phyloP scores from a whole-genome alignment of 192 early-diverging fungal genomes.

The Backusella sp. region DNA sequence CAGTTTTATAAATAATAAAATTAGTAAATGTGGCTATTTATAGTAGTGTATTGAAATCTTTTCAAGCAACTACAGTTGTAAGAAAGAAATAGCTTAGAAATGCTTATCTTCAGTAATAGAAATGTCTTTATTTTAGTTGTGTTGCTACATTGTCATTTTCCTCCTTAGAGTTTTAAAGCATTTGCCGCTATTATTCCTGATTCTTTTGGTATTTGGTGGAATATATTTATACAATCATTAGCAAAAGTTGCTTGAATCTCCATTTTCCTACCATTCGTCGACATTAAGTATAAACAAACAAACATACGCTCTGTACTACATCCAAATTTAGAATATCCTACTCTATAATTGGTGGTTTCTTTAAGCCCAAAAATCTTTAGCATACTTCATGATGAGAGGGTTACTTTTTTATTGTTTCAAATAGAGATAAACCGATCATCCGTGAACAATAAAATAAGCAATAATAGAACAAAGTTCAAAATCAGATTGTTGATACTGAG shows the following conservation, averaged over 20 bases:
- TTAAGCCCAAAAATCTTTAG: not conserved
- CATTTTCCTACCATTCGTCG: not conserved
- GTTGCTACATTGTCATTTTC: not conserved
- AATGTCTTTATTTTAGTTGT: not conserved
- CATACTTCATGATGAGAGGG: not conserved
- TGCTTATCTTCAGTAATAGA: not conserved
- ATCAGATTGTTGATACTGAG: not conserved
- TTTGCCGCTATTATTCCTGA: not conserved
- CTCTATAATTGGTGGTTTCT: not conserved
- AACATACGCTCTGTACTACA: not conserved
- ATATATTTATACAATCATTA: not conserved
- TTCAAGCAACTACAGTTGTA: not conserved
- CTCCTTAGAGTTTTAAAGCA: not conserved
- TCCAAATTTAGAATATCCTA: not conserved
- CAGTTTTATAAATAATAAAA: not conserved
- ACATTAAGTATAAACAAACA: not conserved
- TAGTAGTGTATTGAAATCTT: not conserved
- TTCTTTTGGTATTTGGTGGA: not conserved
- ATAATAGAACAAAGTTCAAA: not conserved
- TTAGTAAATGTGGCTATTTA: not conserved
- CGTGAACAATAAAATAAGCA: not conserved
- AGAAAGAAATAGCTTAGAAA: not conserved
- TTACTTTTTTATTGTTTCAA: not conserved
- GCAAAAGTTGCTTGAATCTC: not conserved
- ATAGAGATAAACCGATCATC: not conserved